phyloP scores from a whole-genome alignment of 2,329 filamentous ascomycete genomes.

The Neophaeococcomyces mojaviensis region DNA sequence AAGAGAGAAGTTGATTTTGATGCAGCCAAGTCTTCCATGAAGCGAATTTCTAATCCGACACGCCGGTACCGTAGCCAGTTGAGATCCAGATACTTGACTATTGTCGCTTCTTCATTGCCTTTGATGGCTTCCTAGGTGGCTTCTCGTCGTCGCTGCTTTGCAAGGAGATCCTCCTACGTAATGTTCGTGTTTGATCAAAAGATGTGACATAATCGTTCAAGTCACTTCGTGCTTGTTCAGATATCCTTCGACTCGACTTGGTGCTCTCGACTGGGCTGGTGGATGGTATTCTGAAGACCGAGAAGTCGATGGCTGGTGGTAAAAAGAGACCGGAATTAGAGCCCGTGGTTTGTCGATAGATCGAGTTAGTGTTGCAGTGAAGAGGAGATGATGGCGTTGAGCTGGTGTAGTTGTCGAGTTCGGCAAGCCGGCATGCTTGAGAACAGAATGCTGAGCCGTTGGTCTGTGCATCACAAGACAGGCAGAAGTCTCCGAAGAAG shows the following conservation, averaged over 20 bases:
- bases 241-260: slow-evolving; percentile 48
- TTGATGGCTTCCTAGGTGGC: too few species aligned
- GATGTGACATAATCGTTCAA: slow-evolving; percentile 79
- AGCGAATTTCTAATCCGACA: too few species aligned
- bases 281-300: slow-evolving; percentile 37
- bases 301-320: slow-evolving; percentile 68
- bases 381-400: slow-evolving; percentile 31
- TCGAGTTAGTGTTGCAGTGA: slow-evolving; percentile 47
- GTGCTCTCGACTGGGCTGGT: slow-evolving; percentile 51
- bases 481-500: slow-evolving; percentile 75
- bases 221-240: slow-evolving; percentile 69
- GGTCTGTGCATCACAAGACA: slow-evolving; percentile 86
- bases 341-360: slow-evolving; percentile 46
- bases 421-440: slow-evolving; percentile 79
- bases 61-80: too few species aligned
- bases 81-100: not conserved
- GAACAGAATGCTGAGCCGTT: slow-evolving; percentile 81
- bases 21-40: too few species aligned
- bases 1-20: too few species aligned
- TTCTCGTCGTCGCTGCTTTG: slow-evolving; percentile 17
- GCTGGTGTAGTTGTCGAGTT: slow-evolving; percentile 54
- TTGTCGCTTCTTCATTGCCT: not conserved
- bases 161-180: slow-evolving; percentile 29
- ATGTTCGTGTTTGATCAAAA: slow-evolving; percentile 69
- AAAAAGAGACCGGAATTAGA: slow-evolving; percentile 56